Evolutionary conservation across 192 early-diverging fungal species (phyloP).

Genomic region (Rhizophagus prolifer): DNA sequence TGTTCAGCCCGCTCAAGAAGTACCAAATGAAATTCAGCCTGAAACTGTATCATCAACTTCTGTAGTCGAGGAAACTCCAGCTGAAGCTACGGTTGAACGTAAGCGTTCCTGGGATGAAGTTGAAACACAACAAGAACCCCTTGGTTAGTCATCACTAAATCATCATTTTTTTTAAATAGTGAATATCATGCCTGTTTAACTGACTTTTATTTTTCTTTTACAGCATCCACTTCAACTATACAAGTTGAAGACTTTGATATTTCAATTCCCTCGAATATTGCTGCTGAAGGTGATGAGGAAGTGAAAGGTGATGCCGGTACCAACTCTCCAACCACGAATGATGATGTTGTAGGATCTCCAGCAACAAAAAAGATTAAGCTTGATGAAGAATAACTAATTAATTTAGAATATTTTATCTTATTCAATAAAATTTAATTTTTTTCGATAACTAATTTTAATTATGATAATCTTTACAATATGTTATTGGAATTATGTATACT

Average conservation of each 20-base stretch:
- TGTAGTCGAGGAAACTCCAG: background rate
- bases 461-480: no score
- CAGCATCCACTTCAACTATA: background rate
- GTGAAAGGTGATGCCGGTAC: background rate
- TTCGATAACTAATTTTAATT: no score
- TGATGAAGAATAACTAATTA: background rate
- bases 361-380: background rate
- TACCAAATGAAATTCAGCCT: background rate
- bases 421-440: no score
- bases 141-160: background rate
- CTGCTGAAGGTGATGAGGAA: background rate
- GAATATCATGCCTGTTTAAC: background rate
- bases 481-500: no score
- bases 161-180: no score
- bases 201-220: background rate
- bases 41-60: background rate
- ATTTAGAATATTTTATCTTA: no score
- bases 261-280: background rate
- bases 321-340: background rate
- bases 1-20: background rate
- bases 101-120: slow-evolving; percentile 3
- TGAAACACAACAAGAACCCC: background rate
- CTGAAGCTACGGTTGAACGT: background rate
- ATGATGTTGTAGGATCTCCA: background rate
- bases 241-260: background rate